phyloP scores from a whole-genome alignment of 2,329 filamentous ascomycete species.

The Talaromyces sp. region DNA sequence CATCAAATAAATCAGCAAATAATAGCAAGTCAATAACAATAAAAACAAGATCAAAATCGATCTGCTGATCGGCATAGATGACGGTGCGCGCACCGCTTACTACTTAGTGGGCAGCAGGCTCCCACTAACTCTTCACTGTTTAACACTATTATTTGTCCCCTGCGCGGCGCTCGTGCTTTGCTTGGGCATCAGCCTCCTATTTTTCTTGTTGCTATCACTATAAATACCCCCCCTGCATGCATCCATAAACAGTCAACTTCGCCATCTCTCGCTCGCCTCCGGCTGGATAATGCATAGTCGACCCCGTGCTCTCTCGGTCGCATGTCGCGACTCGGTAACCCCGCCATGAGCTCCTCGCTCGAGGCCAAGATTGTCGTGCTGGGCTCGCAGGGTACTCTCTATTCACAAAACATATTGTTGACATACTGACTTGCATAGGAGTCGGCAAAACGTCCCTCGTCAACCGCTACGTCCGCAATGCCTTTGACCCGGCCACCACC shows the following conservation, averaged over 20 bases:
- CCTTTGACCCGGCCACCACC: conserved; percentile 36
- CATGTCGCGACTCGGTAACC: conserved; percentile 15
- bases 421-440: conserved; percentile 24
- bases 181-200: not conserved
- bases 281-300: conserved; percentile 21
- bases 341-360: conserved; percentile 41
- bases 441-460: conserved; percentile 50
- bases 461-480: conserved; percentile 43
- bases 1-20: not conserved
- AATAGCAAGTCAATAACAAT: not conserved
- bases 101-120: not conserved
- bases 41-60: not conserved
- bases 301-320: conserved; percentile 17
- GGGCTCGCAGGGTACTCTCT: conserved; percentile 41
- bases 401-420: not conserved
- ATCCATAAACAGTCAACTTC: not conserved
- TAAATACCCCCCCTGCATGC: not conserved
- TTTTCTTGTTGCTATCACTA: not conserved
- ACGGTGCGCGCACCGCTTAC: not conserved
- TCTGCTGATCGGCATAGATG: not conserved
- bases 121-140: not conserved
- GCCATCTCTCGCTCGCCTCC: not conserved
- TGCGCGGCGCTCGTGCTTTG: not conserved
- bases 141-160: too few relatives aligned
- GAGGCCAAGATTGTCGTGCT: conserved; percentile 50